phyloP scores from a whole-genome alignment of 257 asterid genomes.

The Solanum ossicruentum region DNA sequence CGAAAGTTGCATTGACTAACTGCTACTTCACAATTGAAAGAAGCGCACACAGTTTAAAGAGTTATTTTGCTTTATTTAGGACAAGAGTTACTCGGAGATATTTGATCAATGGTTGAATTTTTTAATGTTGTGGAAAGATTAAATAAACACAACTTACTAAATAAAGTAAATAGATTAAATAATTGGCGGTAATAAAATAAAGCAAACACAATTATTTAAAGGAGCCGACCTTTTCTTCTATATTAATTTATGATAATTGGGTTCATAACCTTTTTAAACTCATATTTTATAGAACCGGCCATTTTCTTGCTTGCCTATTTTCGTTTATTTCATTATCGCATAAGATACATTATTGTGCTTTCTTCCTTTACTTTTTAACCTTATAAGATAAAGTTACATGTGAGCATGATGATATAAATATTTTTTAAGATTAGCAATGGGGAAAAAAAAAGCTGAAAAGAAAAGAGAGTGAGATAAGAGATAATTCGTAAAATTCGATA shows the following conservation, averaged over 20 bases:
- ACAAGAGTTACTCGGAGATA: neutral
- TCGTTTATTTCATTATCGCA: neutral
- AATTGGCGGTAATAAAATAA: neutral
- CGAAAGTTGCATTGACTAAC: too few relatives aligned
- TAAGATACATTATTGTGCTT: neutral
- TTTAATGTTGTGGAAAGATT: neutral
- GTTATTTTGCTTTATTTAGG: too few relatives aligned
- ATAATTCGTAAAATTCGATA: neutral
- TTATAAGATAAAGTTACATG: neutral
- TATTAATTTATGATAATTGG: neutral
- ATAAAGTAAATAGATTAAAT: neutral
- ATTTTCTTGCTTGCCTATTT: neutral
- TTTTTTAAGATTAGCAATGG: fast-evolving
- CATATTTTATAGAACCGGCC: neutral
- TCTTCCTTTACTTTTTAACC: neutral
- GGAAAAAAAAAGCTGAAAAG: too few relatives aligned
- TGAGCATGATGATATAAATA: neutral
- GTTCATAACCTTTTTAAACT: neutral
- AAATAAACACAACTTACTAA: neutral
- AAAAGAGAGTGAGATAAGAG: neutral
- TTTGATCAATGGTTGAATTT: neutral
- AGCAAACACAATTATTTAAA: neutral
- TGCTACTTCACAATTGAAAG: too few relatives aligned
- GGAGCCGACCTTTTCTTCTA: neutral
- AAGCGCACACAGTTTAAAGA: too few relatives aligned